Base-by-base conservation (phyloP, 305 asterid species). In the Vinca major region DNA sequence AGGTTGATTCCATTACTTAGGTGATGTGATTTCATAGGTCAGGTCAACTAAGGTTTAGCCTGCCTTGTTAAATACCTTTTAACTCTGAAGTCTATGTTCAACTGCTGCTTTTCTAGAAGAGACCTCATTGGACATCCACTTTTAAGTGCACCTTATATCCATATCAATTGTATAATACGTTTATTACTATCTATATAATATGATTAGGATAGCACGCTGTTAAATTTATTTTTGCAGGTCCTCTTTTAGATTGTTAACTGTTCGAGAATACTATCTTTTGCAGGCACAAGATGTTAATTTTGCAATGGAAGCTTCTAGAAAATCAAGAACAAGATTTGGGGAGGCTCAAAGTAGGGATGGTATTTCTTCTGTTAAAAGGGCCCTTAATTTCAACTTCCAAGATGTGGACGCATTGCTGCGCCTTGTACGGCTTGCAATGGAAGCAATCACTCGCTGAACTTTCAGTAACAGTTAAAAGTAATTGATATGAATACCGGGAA, bases 271-370 rank as follows among this genome's bases (percentile, higher is more conserved):
- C 72, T 65, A 62, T 67, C 68, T 70, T 75, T 26, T 80, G 62
- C 75, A 91, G 99, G 95, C 95, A 54, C 96, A 84, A 66, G 93
- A 86, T 74, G 95, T 86, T 71, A 86, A 61, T 72, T 79, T 74
- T 73, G 97, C 98, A 20, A 94, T 94, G 99, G 98, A 89, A 79
- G 97, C 96, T 73, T 84, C 98, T 41, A 83, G 94, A 79, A 94
- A 88, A 86, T 88, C 96, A 40, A 82, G 91, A 72, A 75, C 89
- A 39, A 83, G 80, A 82, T 80, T 72, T 7, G 85, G 85, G 63
- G 93, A 90, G 74, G 74, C 89, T 66, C 71, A 84, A 49, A 76
- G 77, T 68, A 77, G 74, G 56, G 96, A 89, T 75, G 86, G 84
- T 52, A 78, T 85, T 56, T 56, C 83, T 69, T 80, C 86, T 40